These are phyloP conservation scores for Dittrichia graveolens DNA, from an alignment of 129 eudicot species.

Conservation along the genomic window DNA sequence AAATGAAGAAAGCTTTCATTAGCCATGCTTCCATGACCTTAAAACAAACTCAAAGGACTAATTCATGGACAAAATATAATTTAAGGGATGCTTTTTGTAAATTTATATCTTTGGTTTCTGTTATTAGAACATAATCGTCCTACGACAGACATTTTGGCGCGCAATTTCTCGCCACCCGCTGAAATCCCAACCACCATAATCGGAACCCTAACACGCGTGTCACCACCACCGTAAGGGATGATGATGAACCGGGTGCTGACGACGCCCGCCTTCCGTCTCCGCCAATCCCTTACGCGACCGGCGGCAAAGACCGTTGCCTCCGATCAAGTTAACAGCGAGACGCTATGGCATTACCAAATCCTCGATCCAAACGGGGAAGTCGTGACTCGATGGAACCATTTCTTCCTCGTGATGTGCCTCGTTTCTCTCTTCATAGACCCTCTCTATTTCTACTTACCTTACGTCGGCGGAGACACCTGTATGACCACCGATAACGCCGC, in stretches of 20 bases:
- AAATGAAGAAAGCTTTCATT: background rate
- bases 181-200: constrained; percentile 24
- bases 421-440: constrained; percentile 86
- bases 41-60: constrained; percentile 5
- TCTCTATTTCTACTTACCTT: constrained; percentile 76
- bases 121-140: constrained; percentile 29
- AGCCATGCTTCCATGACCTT: too few relatives aligned
- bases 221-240: constrained; percentile 50
- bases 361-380: constrained; percentile 86
- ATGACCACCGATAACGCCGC: constrained; percentile 56
- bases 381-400: constrained; percentile 74
- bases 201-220: constrained; percentile 25
- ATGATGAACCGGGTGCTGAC: constrained; percentile 74
- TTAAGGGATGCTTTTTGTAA: background rate
- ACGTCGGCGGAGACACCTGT: constrained; percentile 70
- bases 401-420: constrained; percentile 66
- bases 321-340: constrained; percentile 44
- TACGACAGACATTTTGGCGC: constrained; percentile 32
- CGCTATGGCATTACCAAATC: constrained; percentile 73
- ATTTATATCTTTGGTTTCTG: background rate
- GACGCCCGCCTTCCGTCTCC: constrained; percentile 70
- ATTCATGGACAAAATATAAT: background rate
- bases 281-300: constrained; percentile 54
- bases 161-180: constrained; percentile 34
- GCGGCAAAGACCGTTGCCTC: constrained; percentile 25